Base-by-base conservation (phyloP, 1,284 basidiomycete species). In the Agroathelia rolfsii region DNA sequence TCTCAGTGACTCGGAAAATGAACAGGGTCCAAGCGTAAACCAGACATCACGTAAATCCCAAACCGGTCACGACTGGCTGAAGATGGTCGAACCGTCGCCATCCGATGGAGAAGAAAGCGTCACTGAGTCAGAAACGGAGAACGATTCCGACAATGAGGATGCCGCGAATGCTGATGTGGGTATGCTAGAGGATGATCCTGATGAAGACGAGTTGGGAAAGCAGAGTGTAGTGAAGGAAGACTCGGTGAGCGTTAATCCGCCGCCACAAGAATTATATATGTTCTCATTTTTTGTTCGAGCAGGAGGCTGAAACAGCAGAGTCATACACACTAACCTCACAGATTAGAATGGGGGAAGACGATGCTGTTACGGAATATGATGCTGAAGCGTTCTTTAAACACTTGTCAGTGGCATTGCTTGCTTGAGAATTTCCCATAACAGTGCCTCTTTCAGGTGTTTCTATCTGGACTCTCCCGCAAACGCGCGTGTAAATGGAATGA, bases 391-490 rank as follows among this genome's bases (percentile, higher is more conserved):
- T 86, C 33, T 92, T 93, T 58, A 75, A 55, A 41, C 83, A 92
- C 53, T 54, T 92, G 85, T 85, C 41, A 40, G 76, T 62, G 3
- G 29, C 10, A 19, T 14, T 18, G 12, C 9, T 22, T 33, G 19
- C 14, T 14, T 30, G n/a, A 21, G 28, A 12, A 16, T 21, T 28
- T 10, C 7, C 5, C 28, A 15, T 30, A 11, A 38, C 21, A 31
- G 22, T 37, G 4, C 25, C 11, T 31, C 39, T 20, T 24, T 7
- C 38, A 87, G 84, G 37, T 77, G 75, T 44, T 92, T 93, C 58
- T 95, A 94, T 55, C 63, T 95, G 23, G 90, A 94, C 54, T 75
- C 84, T 2, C 68, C 76, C 0, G 62, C 62, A 6, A 89, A 89
- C 46, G 87, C 88, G 1, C 52, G 50, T 5, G 58, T 61, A 45